These are phyloP conservation scores for Aspergillus quadricinctus DNA, from an alignment of 2,329 filamentous ascomycete species.

Conservation along the genomic window DNA sequence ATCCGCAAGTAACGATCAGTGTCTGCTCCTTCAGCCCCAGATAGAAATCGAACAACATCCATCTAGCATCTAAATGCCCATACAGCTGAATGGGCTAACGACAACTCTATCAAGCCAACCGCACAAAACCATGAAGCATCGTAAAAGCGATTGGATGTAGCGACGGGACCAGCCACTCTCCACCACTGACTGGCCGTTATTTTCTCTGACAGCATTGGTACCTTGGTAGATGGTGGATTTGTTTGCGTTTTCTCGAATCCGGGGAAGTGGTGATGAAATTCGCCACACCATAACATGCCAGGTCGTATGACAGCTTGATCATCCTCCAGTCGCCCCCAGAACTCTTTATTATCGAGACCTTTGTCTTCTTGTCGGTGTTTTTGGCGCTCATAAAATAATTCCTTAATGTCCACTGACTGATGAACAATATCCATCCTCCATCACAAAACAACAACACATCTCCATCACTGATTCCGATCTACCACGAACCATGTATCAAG, in stretches of 20 bases:
- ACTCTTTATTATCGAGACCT: background rate
- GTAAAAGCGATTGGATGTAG: background rate
- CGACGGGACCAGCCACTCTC: background rate
- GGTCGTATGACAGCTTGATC: background rate
- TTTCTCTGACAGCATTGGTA: background rate
- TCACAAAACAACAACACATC: background rate
- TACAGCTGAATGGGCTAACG: no score
- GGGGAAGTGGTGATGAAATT: background rate
- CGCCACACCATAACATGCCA: background rate
- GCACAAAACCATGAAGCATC: no score
- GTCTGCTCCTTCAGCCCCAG: no score
- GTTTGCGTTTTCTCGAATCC: background rate
- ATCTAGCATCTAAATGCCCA: no score
- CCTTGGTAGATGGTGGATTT: background rate
- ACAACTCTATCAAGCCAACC: no score
- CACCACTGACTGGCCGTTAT: background rate
- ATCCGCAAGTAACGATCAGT: no score
- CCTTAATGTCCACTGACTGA: background rate
- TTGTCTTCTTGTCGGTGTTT: background rate
- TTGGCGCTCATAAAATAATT: background rate
- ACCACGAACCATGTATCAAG: background rate
- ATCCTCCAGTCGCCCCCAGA: background rate
- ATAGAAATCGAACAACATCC: no score
- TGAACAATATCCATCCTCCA: background rate
- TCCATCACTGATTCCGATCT: background rate